Percentiles rank a stretch among this genome's conserved stretches.
These are phyloP conservation scores for Malbranchea zuffiana DNA, from an alignment of 2,329 filamentous ascomycete species.

Conservation along the genomic window DNA sequence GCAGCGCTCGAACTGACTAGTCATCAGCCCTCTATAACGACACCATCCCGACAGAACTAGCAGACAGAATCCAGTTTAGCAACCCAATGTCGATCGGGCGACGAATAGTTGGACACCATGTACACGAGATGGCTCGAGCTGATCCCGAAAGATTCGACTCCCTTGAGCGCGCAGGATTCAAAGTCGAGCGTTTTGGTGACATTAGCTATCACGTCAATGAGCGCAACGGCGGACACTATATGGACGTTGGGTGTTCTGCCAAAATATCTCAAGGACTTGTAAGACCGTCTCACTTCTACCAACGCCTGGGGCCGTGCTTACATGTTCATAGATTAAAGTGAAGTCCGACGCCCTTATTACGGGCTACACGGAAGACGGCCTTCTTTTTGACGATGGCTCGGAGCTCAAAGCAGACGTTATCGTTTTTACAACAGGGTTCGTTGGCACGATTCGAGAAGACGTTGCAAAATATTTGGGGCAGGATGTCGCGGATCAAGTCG, in stretches of 20 bases:
- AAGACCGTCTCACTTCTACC: background rate
- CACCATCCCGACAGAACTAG: constrained; percentile 14
- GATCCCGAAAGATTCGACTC: constrained; percentile 32
- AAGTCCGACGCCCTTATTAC: constrained; percentile 30
- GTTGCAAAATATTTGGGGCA: constrained; percentile 32
- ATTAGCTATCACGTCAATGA: constrained; percentile 31
- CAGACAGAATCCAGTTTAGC: constrained; percentile 17
- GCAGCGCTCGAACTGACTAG: background rate
- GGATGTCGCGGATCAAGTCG: constrained; percentile 31
- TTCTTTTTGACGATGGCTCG: constrained; percentile 36
- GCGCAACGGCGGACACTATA: constrained; percentile 38
- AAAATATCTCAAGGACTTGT: constrained; percentile 32
- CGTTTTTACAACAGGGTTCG: constrained; percentile 39
- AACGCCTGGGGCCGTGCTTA: background rate
- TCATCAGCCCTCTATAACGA: constrained; percentile 16
- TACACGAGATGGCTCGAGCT: constrained; percentile 21
- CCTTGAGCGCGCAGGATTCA: constrained; percentile 35
- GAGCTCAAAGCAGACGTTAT: constrained; percentile 37
- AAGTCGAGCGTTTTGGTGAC: constrained; percentile 30
- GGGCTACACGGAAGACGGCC: constrained; percentile 29
- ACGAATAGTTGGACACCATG: constrained; percentile 25
- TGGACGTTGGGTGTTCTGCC: constrained; percentile 36
- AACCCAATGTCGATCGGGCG: constrained; percentile 19
- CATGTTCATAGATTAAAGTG: constrained; percentile 32
- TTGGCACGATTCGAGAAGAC: constrained; percentile 33